Percentiles rank a stretch among this genome's conserved stretches.
Conservation (phyloP, 345 rosid species). For the Salix arbutifolia region DNA sequence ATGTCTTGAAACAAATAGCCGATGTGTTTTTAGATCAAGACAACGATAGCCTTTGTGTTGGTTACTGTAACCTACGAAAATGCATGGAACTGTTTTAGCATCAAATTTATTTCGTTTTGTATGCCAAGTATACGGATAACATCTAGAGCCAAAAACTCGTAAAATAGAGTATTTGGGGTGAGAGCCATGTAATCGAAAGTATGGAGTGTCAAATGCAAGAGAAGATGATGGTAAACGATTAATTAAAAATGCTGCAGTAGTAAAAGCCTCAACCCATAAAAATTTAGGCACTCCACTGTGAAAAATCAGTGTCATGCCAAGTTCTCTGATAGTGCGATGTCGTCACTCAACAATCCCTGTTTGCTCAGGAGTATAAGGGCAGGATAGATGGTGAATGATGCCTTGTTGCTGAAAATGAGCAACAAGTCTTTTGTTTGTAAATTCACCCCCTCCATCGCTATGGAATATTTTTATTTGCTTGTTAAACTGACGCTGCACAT, state of each 20-base stretch:
- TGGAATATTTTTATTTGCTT: constrained; percentile 12
- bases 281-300: background rate
- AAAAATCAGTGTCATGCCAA: constrained; percentile 14
- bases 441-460: background rate
- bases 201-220: background rate
- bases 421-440: background rate
- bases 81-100: background rate
- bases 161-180: background rate
- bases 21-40: background rate
- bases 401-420: background rate
- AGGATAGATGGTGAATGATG: background rate
- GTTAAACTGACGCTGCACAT: constrained; percentile 5
- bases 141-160: constrained; percentile 1
- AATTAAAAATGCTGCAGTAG: background rate
- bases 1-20: background rate
- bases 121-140: constrained; percentile 4
- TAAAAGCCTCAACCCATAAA: constrained; percentile 4
- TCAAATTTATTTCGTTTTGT: background rate
- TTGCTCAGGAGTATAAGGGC: background rate
- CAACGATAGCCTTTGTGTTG: background rate
- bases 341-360: constrained; percentile 1
- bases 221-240: background rate
- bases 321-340: background rate
- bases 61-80: constrained; percentile 5
- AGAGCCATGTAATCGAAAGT: background rate